Evolutionary conservation across 345 rosid genomes (phyloP).

Genomic region (Psidium friedrichsthalianum): DNA sequence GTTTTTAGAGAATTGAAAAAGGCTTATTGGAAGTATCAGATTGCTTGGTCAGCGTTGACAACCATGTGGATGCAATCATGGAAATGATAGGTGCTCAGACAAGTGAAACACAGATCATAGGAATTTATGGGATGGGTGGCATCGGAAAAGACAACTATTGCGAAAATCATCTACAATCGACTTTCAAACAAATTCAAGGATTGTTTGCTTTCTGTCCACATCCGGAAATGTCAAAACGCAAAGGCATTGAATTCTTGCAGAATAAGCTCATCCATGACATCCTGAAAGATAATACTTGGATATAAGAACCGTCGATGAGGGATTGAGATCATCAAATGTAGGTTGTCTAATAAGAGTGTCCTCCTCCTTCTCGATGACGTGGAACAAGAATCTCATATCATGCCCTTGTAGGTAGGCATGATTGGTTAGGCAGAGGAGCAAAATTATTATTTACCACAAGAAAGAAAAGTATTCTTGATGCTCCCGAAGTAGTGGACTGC

Average conservation of each 20-base stretch:
- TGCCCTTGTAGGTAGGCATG: neutral
- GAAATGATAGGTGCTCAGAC: no score
- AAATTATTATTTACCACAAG: neutral
- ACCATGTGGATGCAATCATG: no score
- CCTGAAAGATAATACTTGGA: no score
- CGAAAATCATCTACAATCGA: neutral
- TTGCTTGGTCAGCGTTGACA: no score
- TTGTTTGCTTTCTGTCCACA: neutral
- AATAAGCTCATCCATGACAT: neutral
- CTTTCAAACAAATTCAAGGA: neutral
- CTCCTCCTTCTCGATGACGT: neutral
- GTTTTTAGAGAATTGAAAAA: no score
- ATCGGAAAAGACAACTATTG: neutral
- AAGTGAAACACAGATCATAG: no score
- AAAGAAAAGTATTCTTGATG: neutral
- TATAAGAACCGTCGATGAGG: neutral
- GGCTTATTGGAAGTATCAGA: no score
- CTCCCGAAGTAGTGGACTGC: no score
- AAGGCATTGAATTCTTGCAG: accelerated
- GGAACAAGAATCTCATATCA: no score
- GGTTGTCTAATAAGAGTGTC: neutral
- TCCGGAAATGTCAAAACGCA: neutral
- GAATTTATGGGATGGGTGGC: neutral
- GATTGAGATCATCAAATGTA: neutral
- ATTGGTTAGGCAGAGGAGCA: neutral